These are phyloP conservation scores for Knoxdaviesia proteae DNA, from an alignment of 2,329 filamentous ascomycete genomes.

Conservation along the genomic window DNA sequence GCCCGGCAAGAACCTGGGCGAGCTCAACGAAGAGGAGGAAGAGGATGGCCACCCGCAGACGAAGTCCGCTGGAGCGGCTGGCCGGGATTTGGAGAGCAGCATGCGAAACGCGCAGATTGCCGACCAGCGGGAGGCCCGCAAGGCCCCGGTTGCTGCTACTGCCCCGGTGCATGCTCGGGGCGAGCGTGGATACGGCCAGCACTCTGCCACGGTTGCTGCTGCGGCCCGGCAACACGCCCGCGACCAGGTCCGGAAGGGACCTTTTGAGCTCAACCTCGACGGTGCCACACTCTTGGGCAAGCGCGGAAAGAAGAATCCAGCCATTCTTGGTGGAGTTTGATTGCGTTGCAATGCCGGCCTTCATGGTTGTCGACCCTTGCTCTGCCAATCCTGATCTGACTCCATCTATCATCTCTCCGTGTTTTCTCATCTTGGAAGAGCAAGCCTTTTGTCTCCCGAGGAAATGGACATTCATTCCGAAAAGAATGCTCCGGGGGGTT, in stretches of 20 bases:
- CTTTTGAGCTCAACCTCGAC: constrained; percentile 81
- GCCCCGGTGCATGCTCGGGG: constrained; percentile 9
- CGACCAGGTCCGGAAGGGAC: constrained; percentile 49
- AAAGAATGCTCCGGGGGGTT: no score
- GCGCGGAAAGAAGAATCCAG: constrained; percentile 31
- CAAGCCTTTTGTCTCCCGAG: neutral
- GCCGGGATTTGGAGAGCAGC: constrained; percentile 64
- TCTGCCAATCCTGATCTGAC: neutral
- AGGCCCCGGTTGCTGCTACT: constrained; percentile 2
- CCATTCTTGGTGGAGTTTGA: constrained; percentile 15
- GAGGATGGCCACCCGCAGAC: constrained; percentile 29
- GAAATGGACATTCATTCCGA: neutral
- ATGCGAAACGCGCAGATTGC: constrained; percentile 66
- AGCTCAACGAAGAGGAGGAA: constrained; percentile 49
- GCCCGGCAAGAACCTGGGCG: constrained; percentile 28
- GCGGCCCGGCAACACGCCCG: constrained; percentile 64
- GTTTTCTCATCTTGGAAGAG: neutral
- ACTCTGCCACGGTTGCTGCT: constrained; percentile 64
- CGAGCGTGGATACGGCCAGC: constrained; percentile 66
- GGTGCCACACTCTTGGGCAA: constrained; percentile 77
- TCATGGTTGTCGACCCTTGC: no score
- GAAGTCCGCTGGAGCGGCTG: constrained; percentile 20
- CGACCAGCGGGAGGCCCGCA: constrained; percentile 31
- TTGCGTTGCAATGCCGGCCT: no score
- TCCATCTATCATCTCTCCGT: neutral